A percentile compares a stretch with the other conserved stretches of the same genome.
phyloP scores from a whole-genome alignment of 2,329 filamentous ascomycete genomes.

The Bimuria novae-zelandiae region DNA sequence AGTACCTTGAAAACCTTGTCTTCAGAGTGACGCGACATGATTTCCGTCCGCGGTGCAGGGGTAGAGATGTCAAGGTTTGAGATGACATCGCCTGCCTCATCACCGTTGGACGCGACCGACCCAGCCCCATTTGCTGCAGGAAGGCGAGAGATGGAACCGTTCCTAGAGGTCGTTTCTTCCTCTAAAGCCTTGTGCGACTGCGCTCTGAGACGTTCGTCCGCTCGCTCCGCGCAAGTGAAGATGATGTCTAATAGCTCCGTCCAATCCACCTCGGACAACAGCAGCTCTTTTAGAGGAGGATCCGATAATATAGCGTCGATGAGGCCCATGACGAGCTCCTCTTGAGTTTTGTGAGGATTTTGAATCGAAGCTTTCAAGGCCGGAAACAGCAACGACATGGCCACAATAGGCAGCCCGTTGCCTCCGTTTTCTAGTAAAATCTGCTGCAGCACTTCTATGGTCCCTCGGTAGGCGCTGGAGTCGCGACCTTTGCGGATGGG shows the following conservation, averaged over 20 bases:
- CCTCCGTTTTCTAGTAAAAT: slow-evolving; percentile 40
- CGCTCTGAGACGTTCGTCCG: slow-evolving; percentile 30
- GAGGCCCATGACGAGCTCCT: slow-evolving; percentile 59
- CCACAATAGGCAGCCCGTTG: slow-evolving; percentile 40
- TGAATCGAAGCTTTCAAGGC: slow-evolving; percentile 40
- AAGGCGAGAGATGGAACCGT: slow-evolving; percentile 16
- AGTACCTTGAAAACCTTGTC: slow-evolving; percentile 36
- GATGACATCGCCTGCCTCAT: slow-evolving; percentile 20
- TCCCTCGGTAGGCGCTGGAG: slow-evolving; percentile 35
- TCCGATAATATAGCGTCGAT: slow-evolving; percentile 46
- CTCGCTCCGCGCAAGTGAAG: slow-evolving; percentile 54
- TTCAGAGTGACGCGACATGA: slow-evolving; percentile 22
- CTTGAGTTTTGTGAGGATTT: slow-evolving; percentile 31
- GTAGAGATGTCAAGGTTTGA: slow-evolving; percentile 18
- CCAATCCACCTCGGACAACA: slow-evolving; percentile 71
- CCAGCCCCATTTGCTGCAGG: slow-evolving; percentile 13
- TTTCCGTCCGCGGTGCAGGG: slow-evolving; percentile 8
- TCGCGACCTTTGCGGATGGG: slow-evolving; percentile 28
- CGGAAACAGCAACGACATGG: slow-evolving; percentile 40
- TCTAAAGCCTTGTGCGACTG: slow-evolving; percentile 15
- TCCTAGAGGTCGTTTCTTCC: slow-evolving; percentile 46
- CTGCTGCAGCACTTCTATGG: slow-evolving; percentile 35
- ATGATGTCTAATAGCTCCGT: slow-evolving; percentile 64
- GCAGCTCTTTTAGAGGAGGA: slow-evolving; percentile 58
- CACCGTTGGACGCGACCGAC: slow-evolving; percentile 20